Base-by-base conservation (phyloP, 495 filamentous ascomycete species). In the Lasiosphaeria ovina region DNA sequence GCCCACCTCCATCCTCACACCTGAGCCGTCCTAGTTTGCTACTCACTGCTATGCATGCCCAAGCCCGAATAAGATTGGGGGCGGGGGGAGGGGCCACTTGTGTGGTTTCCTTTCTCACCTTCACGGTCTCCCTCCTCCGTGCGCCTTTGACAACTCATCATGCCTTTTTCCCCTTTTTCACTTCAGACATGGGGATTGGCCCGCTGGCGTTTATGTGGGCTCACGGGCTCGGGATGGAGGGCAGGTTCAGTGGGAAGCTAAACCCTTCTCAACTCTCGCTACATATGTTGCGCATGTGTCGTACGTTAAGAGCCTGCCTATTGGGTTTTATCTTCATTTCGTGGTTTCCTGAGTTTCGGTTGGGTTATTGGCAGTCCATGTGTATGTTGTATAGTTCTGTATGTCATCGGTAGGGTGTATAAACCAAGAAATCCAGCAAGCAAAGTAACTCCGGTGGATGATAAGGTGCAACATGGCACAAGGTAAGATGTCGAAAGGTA, bases 71-170 rank as follows among this genome's bases (percentile, higher is more conserved):
- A 24, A 24, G 24, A 24, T 24, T 24, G 11, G 44, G 44, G 11
- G 12, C 4, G 5, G 16, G 12, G 6, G 44, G 12, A 14, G 38
- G 38, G 7, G 38, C 8, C 14, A 9, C 38, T 9, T 42, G 1
- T 42, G 8, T 42, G 38, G 14, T 42, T 42, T 42, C 11, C 16
- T 9, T 4, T 47, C 44, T 47, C 44, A 47, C 44, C 44, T 47
- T 5, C 44, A 11, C 11, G 6, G 5, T n/a, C 44, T 11, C 44
- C 44, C 16, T 7, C 44, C 44, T 7, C 44, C 44, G 5, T 47
- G 44, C 44, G 12, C 16, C 32, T 40, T 57, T 65, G 63, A 65
- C 63, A 65, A 55, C 63, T 63, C 61, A 59, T 58, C 63, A 61
- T 35, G 34, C 33, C 48, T n/a, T 17, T 35, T 33, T 44, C 9